Evolutionary conservation across 2,329 filamentous ascomycete species (phyloP).

Genomic region (Claviceps sp.): DNA sequence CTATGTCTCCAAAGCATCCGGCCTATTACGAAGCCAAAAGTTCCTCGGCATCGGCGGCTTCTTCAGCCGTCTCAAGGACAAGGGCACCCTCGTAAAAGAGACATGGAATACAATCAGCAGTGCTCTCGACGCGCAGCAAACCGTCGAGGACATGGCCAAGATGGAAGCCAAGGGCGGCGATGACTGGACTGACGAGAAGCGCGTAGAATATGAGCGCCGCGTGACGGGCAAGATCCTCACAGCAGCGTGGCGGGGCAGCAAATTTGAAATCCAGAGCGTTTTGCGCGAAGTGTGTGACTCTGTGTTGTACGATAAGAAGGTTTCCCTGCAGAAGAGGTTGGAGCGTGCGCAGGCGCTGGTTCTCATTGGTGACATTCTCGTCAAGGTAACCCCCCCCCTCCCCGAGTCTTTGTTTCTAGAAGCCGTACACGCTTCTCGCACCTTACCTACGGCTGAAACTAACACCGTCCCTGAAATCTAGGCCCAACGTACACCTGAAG

Average conservation of each 20-base stretch:
- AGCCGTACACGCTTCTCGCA: no score
- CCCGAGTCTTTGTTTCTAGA: background rate
- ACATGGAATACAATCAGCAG: constrained; percentile 97
- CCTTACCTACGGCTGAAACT: no score
- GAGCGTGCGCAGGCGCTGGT: constrained; percentile 85
- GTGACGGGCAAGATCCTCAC: constrained; percentile 97
- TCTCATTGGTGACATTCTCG: constrained; percentile 78
- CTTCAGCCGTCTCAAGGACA: constrained; percentile 87
- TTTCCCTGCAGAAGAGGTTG: constrained; percentile 70
- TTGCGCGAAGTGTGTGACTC: constrained; percentile 87
- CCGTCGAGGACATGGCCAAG: constrained; percentile 98
- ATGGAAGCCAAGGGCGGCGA: constrained; percentile 89
- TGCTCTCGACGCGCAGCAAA: constrained; percentile 93
- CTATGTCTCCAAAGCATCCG: constrained; percentile 77
- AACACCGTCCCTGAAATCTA: constrained; percentile 21
- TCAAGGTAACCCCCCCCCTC: constrained; percentile 48
- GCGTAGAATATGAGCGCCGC: constrained; percentile 84
- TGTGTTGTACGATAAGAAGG: constrained; percentile 66
- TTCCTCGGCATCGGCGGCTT: constrained; percentile 94
- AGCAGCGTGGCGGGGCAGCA: constrained; percentile 89
- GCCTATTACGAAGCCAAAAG: constrained; percentile 87
- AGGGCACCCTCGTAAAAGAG: constrained; percentile 92
- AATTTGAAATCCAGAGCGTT: constrained; percentile 96
- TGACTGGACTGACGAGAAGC: constrained; percentile 96
- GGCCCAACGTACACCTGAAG: constrained; percentile 81